phyloP scores from a whole-genome alignment of 192 early-diverging fungal species.

The Linnemannia elongata region DNA sequence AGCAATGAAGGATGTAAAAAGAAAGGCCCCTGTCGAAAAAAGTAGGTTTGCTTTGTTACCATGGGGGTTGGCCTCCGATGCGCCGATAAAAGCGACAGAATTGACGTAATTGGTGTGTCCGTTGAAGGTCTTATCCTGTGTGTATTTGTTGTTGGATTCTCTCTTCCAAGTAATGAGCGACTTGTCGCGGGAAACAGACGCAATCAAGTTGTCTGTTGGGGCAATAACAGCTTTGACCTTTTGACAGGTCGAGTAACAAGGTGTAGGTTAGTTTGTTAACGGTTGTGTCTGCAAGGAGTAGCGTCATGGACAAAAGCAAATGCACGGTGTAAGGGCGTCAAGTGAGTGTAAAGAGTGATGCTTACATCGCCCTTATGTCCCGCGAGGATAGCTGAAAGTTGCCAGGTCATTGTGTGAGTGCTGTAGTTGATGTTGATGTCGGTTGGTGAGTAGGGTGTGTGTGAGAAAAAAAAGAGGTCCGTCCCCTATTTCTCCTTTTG shows the following conservation, averaged over 20 bases:
- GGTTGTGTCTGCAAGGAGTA: too few relatives aligned
- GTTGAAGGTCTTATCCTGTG: slow-evolving; percentile 62
- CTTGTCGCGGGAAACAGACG: slow-evolving; percentile 83
- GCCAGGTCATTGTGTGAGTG: slow-evolving; percentile 33
- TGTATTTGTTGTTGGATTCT: slow-evolving; percentile 62
- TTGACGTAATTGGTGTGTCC: slow-evolving; percentile 89
- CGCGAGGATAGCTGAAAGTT: slow-evolving; percentile 51
- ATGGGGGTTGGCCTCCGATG: slow-evolving; percentile 68
- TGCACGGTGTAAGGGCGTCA: neutral
- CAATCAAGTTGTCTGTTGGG: slow-evolving; percentile 68
- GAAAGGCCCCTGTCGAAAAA: neutral
- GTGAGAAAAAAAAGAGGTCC: neutral
- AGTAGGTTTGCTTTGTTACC: slow-evolving; percentile 59
- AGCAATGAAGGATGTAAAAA: neutral
- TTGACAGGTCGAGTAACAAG: neutral
- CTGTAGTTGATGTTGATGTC: neutral
- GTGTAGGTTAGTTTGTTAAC: neutral
- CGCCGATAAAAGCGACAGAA: slow-evolving; percentile 72
- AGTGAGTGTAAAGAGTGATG: too few relatives aligned
- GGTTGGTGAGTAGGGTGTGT: neutral
- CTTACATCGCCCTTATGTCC: slow-evolving; percentile 56
- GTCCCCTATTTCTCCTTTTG: neutral
- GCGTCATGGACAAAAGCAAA: neutral
- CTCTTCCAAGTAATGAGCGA: slow-evolving; percentile 82
- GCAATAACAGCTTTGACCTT: slow-evolving; percentile 80